Base-by-base conservation (phyloP, 495 filamentous ascomycete species). In the Aspergillus funiculosus region DNA sequence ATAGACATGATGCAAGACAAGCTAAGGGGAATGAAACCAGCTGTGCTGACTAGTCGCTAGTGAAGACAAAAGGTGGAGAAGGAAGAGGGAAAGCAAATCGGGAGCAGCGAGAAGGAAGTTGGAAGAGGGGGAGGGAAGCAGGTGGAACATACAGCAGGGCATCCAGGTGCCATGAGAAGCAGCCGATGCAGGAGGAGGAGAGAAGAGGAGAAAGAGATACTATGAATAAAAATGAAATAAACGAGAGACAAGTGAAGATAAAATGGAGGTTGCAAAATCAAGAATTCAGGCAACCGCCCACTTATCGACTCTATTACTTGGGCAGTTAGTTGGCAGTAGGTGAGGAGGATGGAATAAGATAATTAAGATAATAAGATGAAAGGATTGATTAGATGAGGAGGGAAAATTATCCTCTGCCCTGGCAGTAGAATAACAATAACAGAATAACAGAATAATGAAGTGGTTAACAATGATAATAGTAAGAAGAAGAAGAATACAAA, bases 131-230 rank as follows among this genome's bases (percentile, higher is more conserved):
- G 29, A 28, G 21, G 29, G 27, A 34, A 21, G 45, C 11, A 60
- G 36, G 53, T 55, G 48, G 48, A 42, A 67, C 67, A 52, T 68
- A 68, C 67, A 54, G 53, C 37, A 36, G 41, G 48, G 46, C 51
- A 54, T 63, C 53, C 59, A 51, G 58, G 47, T 61, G 63, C 61
- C 64, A 67, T 63, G 56, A 54, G 59, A 62, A 56, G 54, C 52
- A 56, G 60, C 50, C 53, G 46, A 53, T 49, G 44, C 43, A 38
- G 18, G 26, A 44, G 36, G 43, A 36, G 30, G 27, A 48, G 37
- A 44, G 29, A 37, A 29, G 14, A 27, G 24, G 17, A 29, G 11
- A 49, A 34, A 9, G 9, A 39, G 11, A 32, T n/a, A 30, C 14
- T 40, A 49, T 35, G 27, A 37, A 15, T 44, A 43, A 41, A 15